A percentile compares a stretch with the other conserved stretches of the same genome.
Conservation (phyloP, 805 yeast genomes). For the Blastobotrys mokoenaii region DNA sequence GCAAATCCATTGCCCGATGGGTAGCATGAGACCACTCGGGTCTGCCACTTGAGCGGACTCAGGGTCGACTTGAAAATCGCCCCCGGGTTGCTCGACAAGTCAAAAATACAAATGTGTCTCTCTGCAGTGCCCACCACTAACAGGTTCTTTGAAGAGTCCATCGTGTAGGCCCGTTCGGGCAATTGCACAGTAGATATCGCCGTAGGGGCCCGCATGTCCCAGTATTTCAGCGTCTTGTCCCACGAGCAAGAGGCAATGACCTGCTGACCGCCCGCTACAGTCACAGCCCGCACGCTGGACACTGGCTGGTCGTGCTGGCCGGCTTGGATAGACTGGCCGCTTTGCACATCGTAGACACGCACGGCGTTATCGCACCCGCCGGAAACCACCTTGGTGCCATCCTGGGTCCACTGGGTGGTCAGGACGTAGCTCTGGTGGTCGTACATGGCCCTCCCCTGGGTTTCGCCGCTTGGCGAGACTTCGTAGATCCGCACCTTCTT, state of each 20-base stretch:
- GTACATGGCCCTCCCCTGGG: conserved; percentile 81
- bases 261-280: conserved; percentile 58
- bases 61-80: conserved; percentile 61
- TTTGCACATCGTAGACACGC: conserved; percentile 67
- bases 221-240: conserved; percentile 90
- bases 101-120: conserved; percentile 66
- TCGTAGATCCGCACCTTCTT: conserved; percentile 90
- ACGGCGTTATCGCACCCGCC: conserved; percentile 92
- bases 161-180: conserved; percentile 85
- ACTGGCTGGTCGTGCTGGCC: conserved; percentile 85
- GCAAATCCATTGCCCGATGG: conserved; percentile 93
- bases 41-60: conserved; percentile 86
- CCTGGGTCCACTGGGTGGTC: conserved; percentile 71
- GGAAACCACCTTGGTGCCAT: conserved; percentile 79
- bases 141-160: conserved; percentile 76
- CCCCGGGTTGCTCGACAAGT: conserved; percentile 71
- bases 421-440: conserved; percentile 88
- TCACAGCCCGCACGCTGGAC: conserved; percentile 62
- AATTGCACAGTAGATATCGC: conserved; percentile 74
- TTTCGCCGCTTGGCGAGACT: conserved; percentile 61
- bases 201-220: conserved; percentile 79
- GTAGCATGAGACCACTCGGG: conserved; percentile 72
- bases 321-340: conserved; percentile 75
- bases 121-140: conserved; percentile 94
- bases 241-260: conserved; percentile 89